phyloP scores from a whole-genome alignment of 345 rosid species.

The Combretum micranthum region DNA sequence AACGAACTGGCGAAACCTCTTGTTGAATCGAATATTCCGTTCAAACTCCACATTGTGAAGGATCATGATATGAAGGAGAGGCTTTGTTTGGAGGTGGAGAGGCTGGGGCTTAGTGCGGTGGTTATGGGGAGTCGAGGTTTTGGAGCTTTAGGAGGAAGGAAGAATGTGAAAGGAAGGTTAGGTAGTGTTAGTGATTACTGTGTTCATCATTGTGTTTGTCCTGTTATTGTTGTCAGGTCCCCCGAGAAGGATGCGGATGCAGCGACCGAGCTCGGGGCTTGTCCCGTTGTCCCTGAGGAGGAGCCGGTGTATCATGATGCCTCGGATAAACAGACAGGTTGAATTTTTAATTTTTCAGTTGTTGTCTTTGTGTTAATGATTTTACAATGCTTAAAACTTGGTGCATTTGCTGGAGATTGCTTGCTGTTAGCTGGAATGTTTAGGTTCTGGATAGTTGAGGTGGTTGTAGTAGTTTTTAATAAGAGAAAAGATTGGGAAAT shows the following conservation, averaged over 20 bases:
- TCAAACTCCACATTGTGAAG: conserved; percentile 74
- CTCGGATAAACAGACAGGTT: conserved; percentile 44
- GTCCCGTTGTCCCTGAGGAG: conserved; percentile 38
- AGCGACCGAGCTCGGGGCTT: conserved; percentile 4
- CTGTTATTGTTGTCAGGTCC: conserved; percentile 72
- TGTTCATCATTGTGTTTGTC: conserved; percentile 80
- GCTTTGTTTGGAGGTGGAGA: conserved; percentile 79
- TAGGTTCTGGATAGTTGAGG: too few relatives aligned
- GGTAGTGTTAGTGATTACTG: conserved; percentile 85
- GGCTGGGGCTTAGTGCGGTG: conserved; percentile 58
- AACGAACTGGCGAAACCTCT: conserved; percentile 65
- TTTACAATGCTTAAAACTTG: neutral
- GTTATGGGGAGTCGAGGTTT: conserved; percentile 82
- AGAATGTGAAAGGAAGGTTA: conserved; percentile 44
- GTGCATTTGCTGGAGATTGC: too few relatives aligned
- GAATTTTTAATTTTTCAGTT: neutral
- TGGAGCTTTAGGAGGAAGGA: conserved; percentile 42
- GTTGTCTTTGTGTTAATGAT: neutral
- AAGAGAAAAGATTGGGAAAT: too few relatives aligned
- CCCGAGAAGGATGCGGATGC: conserved; percentile 39
- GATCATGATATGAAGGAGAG: conserved; percentile 94
- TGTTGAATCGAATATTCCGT: conserved; percentile 55
- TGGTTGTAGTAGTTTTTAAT: too few relatives aligned
- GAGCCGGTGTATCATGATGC: conserved; percentile 48
- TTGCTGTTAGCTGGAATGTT: too few relatives aligned